phyloP scores from a whole-genome alignment of 441 rosid species.

The Bruguiera hainesii region DNA sequence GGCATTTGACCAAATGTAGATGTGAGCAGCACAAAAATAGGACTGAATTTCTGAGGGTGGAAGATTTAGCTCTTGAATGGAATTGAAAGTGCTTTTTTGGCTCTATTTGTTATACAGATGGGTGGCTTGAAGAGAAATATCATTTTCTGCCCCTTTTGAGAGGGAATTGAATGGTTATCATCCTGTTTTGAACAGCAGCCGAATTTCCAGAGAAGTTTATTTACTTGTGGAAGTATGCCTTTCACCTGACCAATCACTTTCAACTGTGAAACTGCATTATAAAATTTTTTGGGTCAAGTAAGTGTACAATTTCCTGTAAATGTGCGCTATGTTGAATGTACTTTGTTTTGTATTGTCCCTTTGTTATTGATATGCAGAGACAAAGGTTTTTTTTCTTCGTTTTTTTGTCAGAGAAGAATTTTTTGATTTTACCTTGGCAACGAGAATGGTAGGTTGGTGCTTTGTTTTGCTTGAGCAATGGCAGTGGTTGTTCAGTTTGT shows the following conservation, averaged over 20 bases:
- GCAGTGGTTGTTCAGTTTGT: conserved; percentile 4
- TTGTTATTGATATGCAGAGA: conserved; percentile 12
- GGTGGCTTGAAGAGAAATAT: conserved; percentile 13
- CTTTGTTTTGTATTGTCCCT: conserved; percentile 18
- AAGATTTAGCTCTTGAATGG: conserved; percentile 16
- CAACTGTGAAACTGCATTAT: conserved; percentile 32
- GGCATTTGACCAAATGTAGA: conserved; percentile 5
- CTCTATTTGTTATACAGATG: conserved; percentile 10
- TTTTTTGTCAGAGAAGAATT: background rate
- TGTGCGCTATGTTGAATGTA: conserved; percentile 17
- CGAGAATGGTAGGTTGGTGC: conserved; percentile 6
- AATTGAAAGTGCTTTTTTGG: background rate
- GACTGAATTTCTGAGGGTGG: background rate
- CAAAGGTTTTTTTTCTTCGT: background rate
- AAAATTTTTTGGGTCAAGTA: conserved; percentile 41
- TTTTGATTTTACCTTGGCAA: background rate
- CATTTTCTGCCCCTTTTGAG: conserved; percentile 3
- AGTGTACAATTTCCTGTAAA: conserved; percentile 30
- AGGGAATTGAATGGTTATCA: conserved; percentile 7
- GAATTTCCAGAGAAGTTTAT: conserved; percentile 27
- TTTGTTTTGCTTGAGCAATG: background rate
- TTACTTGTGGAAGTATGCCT: conserved; percentile 23
- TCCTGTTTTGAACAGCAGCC: conserved; percentile 16
- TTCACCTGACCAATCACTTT: conserved; percentile 24
- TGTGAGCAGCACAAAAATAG: conserved; percentile 4